Evolutionary conservation across 106 monocot species (phyloP), one percentile per base, ranked within the genome.

Genomic region (Gastrodia elata): DNA sequence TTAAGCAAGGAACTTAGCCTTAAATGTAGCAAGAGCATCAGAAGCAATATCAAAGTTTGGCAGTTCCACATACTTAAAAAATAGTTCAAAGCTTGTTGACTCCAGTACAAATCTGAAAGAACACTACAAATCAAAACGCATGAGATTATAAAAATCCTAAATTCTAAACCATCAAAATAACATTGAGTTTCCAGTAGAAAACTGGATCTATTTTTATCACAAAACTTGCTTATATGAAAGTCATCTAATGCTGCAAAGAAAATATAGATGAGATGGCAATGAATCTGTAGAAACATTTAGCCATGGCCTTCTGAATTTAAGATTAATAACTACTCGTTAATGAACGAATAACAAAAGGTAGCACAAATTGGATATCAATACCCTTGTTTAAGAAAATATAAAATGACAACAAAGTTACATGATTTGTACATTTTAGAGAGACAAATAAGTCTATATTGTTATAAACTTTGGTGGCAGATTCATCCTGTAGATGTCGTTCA

Each of bases 31-130:
- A 72, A 98, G 88, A 80, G 98, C 98, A 85, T 98, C 98, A 41
- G 98, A 98, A 78, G 93, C 93, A 85, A 98, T 91, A 86, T 98
- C 98, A 85, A 98, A 93, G 52, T 88, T 93, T 65, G 93, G 88
- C 46, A 98, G 73, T 79, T 98, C 98, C 67, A 88, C 93, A 79
- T 91, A 98, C 71, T 91, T 88, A 73, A 98, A 98, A 75, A 98
- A 93, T 65, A 98, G 83, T 52, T 93, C 91, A 77, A 98, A 89
- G 80, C 98, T 98, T 14, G 74, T 25, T 76, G 88, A 92, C 77
- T 88, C 88, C 76, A 92, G 68, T 48, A 92, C 59, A 56, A 80
- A 81, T 86, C 91, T 92, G 91, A 77, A 84, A 84, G 35, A 76
- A 64, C 68, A 78, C 68, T 80, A 79, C 78, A 77, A 73, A 73